Conservation (phyloP, 2,329 filamentous ascomycete genomes). For the Remersonia thermophila region DNA sequence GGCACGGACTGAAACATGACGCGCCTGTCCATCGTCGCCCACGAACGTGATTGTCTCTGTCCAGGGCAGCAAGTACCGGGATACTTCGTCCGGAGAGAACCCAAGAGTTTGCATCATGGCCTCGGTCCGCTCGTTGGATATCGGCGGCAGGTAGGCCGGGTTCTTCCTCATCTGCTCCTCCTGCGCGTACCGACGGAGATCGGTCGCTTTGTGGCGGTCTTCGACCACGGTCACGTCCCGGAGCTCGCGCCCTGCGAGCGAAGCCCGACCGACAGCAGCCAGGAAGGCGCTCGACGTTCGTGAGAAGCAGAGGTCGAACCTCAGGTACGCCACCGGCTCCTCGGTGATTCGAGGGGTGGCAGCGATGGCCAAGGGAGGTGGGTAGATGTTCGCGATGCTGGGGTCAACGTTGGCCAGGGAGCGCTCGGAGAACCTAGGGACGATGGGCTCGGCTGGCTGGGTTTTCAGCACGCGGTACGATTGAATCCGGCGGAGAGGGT, state of each 20-base stretch:
- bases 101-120: slow-evolving; percentile 42
- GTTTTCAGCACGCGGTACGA: slow-evolving; percentile 44
- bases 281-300: slow-evolving; percentile 44
- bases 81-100: slow-evolving; percentile 41
- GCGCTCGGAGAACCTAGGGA: slow-evolving; percentile 39
- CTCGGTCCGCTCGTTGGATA: slow-evolving; percentile 43
- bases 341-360: slow-evolving; percentile 30
- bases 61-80: slow-evolving; percentile 38
- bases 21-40: slow-evolving; percentile 37
- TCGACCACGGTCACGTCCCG: slow-evolving; percentile 38
- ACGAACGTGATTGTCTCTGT: slow-evolving; percentile 45
- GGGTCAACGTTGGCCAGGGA: slow-evolving; percentile 24
- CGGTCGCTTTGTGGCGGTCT: slow-evolving; percentile 41
- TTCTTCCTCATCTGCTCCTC: slow-evolving; percentile 46
- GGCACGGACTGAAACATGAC: slow-evolving; percentile 38
- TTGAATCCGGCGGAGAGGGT: slow-evolving; percentile 32
- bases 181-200: slow-evolving; percentile 36
- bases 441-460: slow-evolving; percentile 35
- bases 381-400: slow-evolving; percentile 36
- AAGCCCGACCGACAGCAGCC: slow-evolving; percentile 39
- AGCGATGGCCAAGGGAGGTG: slow-evolving; percentile 30
- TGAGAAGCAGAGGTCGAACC: slow-evolving; percentile 44
- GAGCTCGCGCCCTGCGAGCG: slow-evolving; percentile 37
- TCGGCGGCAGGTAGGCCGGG: slow-evolving; percentile 52
- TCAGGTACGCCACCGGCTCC: slow-evolving; percentile 47